These are phyloP conservation scores for Globisporangium yorkense DNA, from an alignment of 352 stramenopile species.

Conservation along the genomic window DNA sequence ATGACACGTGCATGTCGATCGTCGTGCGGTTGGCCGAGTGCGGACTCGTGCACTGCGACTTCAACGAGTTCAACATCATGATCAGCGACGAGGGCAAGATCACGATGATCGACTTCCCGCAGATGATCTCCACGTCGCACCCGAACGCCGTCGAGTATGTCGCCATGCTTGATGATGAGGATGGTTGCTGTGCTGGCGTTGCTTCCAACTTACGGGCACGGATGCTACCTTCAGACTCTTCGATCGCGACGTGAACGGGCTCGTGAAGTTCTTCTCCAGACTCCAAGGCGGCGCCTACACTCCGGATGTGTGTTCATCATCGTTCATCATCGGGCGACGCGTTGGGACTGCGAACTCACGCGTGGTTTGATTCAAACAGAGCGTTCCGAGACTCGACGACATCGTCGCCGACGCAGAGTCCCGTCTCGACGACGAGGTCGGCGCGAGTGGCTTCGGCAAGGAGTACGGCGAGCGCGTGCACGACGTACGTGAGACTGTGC, in stretches of 20 bases:
- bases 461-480: constrained; percentile 71
- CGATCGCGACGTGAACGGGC: constrained; percentile 93
- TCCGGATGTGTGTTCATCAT: constrained; percentile 64
- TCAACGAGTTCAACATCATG: constrained; percentile 99
- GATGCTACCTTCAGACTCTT: constrained; percentile 58
- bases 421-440: constrained; percentile 61
- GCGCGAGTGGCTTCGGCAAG: constrained; percentile 76
- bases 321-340: constrained; percentile 2
- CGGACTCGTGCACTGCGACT: constrained; percentile 99
- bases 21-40: constrained; percentile 95
- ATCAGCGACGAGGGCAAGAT: constrained; percentile 91
- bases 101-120: constrained; percentile 99
- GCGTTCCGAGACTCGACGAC: constrained; percentile 49
- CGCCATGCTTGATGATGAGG: not conserved
- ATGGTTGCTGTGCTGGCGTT: not conserved
- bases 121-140: constrained; percentile 99
- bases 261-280: constrained; percentile 94
- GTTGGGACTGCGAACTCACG: constrained; percentile 7
- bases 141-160: constrained; percentile 95
- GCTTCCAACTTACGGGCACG: not conserved
- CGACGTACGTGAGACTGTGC: constrained; percentile 30
- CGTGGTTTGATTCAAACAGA: constrained; percentile 16
- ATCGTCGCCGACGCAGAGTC: constrained; percentile 61
- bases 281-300: constrained; percentile 77
- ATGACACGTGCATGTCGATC: constrained; percentile 93